A percentile compares a stretch with the other conserved stretches of the same genome.
phyloP scores from a whole-genome alignment of 2,329 filamentous ascomycete species.

The Lasiodiplodia hormozganensis region DNA sequence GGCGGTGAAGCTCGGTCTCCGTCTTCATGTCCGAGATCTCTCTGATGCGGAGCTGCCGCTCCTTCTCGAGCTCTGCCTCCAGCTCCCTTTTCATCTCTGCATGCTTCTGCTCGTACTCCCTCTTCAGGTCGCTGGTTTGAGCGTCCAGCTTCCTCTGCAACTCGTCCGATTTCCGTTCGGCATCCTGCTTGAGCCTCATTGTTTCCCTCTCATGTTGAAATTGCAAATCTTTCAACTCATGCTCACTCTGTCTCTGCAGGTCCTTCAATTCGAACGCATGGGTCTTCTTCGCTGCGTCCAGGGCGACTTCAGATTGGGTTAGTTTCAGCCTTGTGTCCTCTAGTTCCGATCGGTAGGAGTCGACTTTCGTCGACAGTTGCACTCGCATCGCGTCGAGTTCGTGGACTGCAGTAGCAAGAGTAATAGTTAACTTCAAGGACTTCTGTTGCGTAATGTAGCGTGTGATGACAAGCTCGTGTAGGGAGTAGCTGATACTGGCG shows the following conservation, averaged over 20 bases:
- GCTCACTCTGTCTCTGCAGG: slow-evolving; percentile 60
- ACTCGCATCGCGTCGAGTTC: slow-evolving; percentile 63
- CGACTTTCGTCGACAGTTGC: slow-evolving; percentile 60
- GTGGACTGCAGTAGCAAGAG: slow-evolving; percentile 50
- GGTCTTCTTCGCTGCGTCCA: slow-evolving; percentile 60
- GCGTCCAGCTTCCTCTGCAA: slow-evolving; percentile 53
- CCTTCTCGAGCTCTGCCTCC: slow-evolving; percentile 71
- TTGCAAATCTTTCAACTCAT: slow-evolving; percentile 62
- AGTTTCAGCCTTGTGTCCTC: slow-evolving; percentile 65
- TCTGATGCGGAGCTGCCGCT: slow-evolving; percentile 63
- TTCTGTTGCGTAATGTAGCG: slow-evolving; percentile 6
- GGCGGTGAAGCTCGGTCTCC: slow-evolving; percentile 56
- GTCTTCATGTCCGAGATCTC: slow-evolving; percentile 71
- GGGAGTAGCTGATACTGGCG: slow-evolving; percentile 25
- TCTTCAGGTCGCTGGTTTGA: slow-evolving; percentile 65
- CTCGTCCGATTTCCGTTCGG: slow-evolving; percentile 53
- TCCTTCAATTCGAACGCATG: slow-evolving; percentile 61
- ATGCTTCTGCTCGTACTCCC: slow-evolving; percentile 71
- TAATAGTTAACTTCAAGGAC: slow-evolving; percentile 32
- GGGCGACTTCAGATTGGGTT: slow-evolving; percentile 54
- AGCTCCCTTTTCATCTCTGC: slow-evolving; percentile 69
- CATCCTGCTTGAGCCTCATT: slow-evolving; percentile 61
- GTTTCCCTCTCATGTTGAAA: slow-evolving; percentile 63
- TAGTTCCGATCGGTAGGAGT: slow-evolving; percentile 70
- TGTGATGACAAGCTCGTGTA: slow-evolving; percentile 18